These are phyloP conservation scores for Uronychia binucleata DNA, from an alignment of 73 alveolate genomes.

Conservation along the genomic window DNA sequence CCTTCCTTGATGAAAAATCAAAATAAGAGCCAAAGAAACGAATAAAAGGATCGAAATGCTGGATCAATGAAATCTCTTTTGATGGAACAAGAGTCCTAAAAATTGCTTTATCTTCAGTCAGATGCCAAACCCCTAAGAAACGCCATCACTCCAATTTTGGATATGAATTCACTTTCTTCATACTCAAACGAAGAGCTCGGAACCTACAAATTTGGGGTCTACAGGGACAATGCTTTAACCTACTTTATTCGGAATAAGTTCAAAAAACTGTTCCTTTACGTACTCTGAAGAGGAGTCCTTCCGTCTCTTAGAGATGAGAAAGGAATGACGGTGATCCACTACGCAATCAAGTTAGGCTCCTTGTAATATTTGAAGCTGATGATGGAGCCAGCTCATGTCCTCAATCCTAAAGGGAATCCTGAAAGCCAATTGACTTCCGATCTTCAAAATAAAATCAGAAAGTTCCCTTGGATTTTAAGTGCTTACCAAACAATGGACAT, in stretches of 20 bases:
- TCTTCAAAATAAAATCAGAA: background rate
- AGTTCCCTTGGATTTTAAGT: background rate
- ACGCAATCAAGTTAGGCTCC: background rate
- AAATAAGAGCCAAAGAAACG: background rate
- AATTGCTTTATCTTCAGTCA: no score
- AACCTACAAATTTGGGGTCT: background rate
- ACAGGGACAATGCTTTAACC: background rate
- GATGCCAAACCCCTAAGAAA: background rate
- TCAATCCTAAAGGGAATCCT: background rate
- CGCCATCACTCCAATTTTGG: background rate
- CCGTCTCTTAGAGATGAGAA: background rate
- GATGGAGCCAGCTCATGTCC: background rate
- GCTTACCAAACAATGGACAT: background rate
- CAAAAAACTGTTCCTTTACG: background rate
- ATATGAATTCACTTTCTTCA: background rate
- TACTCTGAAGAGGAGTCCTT: conserved; percentile 1
- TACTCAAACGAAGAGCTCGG: background rate
- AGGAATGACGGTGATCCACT: background rate
- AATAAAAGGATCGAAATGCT: background rate
- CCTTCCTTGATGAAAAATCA: background rate
- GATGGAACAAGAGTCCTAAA: background rate
- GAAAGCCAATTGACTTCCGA: background rate
- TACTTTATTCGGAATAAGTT: background rate
- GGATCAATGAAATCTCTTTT: background rate
- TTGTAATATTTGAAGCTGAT: background rate